phyloP scores from a whole-genome alignment of 2,329 filamentous ascomycete species.

The Graphilbum ipis-grandicollis region DNA sequence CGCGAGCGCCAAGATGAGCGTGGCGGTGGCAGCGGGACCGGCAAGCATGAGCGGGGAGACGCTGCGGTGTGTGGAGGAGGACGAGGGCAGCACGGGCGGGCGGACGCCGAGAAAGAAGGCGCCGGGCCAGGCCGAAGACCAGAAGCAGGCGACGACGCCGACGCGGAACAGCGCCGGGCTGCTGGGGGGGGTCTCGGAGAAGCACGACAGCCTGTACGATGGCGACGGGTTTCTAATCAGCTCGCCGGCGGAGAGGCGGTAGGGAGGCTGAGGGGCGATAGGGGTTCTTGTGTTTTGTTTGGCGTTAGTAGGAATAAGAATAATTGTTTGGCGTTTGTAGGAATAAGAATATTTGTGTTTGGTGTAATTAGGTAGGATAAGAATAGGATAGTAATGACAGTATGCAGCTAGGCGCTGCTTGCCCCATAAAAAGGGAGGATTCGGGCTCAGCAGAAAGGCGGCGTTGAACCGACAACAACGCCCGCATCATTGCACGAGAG shows the following conservation, averaged over 20 bases:
- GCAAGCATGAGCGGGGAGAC: neutral
- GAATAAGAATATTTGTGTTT: too few species aligned
- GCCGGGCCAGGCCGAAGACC: too few species aligned
- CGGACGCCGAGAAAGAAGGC: too few species aligned
- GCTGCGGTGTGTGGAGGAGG: neutral
- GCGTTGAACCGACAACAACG: too few species aligned
- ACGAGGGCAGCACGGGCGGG: too few species aligned
- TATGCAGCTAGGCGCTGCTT: too few species aligned
- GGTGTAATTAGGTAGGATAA: too few species aligned
- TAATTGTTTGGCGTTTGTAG: too few species aligned
- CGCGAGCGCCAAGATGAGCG: neutral
- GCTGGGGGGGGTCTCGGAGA: neutral
- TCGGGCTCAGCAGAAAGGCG: too few species aligned
- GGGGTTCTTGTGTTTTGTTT: neutral
- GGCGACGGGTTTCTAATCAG: constrained; percentile 25
- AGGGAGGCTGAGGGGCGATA: neutral
- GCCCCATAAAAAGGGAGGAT: too few species aligned
- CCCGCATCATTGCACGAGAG: neutral
- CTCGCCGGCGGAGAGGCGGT: constrained; percentile 16
- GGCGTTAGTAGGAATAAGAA: too few species aligned
- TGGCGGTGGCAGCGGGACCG: neutral
- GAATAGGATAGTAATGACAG: too few species aligned
- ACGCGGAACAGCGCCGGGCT: neutral
- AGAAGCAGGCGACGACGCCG: neutral
- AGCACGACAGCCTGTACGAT: constrained; percentile 20